These are phyloP conservation scores for Backusella tuberculispora DNA, from an alignment of 192 early-diverging fungal species.

Conservation along the genomic window DNA sequence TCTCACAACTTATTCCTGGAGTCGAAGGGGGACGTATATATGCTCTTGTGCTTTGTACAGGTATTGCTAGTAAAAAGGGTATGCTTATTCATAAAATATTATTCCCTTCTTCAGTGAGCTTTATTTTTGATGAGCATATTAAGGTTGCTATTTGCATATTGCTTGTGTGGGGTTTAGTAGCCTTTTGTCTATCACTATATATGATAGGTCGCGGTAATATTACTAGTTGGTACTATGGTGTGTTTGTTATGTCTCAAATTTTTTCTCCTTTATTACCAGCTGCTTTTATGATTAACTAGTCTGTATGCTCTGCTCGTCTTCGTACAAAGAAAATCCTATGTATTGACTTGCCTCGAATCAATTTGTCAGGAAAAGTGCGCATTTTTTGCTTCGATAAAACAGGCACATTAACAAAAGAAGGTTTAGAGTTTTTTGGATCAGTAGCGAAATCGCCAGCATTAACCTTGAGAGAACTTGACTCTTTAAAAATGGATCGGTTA, in stretches of 20 bases:
- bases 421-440: constrained; percentile 63
- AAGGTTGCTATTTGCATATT: constrained; percentile 69
- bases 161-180: constrained; percentile 66
- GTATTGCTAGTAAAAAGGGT: constrained; percentile 70
- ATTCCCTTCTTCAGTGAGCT: constrained; percentile 68
- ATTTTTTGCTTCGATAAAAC: constrained; percentile 83
- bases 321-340: constrained; percentile 65
- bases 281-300: constrained; percentile 74
- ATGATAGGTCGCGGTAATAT: constrained; percentile 62
- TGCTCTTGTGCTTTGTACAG: constrained; percentile 65
- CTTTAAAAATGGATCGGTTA: constrained; percentile 33
- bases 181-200: constrained; percentile 58
- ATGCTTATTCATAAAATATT: constrained; percentile 75
- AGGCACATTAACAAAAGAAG: constrained; percentile 76
- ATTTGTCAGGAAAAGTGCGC: constrained; percentile 74
- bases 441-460: constrained; percentile 23
- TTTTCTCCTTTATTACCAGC: constrained; percentile 72
- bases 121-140: constrained; percentile 81
- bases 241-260: constrained; percentile 74
- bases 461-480: constrained; percentile 22
- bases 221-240: constrained; percentile 74
- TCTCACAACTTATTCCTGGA: constrained; percentile 57
- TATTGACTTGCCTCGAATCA: constrained; percentile 74
- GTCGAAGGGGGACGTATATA: constrained; percentile 39
- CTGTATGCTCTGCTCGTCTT: constrained; percentile 66